Conservation (phyloP, 2,329 filamentous ascomycete genomes). For the Tolypocladium ophioglossoides region DNA sequence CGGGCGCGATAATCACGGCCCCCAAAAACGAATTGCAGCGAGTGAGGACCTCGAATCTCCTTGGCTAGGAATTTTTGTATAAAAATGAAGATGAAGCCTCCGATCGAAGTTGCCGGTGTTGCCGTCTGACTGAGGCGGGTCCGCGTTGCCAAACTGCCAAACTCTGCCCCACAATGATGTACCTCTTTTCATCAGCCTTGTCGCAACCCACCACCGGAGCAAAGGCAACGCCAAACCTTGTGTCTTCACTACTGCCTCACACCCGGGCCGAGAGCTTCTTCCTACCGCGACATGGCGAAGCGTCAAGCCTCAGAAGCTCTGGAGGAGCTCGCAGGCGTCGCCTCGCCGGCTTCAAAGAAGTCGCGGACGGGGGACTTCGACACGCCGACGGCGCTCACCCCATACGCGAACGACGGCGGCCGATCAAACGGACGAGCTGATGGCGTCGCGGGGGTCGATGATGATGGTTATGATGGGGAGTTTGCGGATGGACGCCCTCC, state of each 20-base stretch:
- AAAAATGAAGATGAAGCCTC: not conserved
- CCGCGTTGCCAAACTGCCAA: not conserved
- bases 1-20: not conserved
- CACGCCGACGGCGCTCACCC: slow-evolving; percentile 16
- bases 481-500: slow-evolving; percentile 26
- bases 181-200: slow-evolving; percentile 6
- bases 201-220: not conserved
- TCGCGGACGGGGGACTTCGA: slow-evolving; percentile 40
- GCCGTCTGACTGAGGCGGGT: not conserved
- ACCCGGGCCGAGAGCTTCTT: not conserved
- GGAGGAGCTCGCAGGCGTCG: slow-evolving; percentile 42
- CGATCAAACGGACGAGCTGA: slow-evolving; percentile 1
- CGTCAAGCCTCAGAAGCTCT: slow-evolving; percentile 50
- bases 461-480: slow-evolving; percentile 23
- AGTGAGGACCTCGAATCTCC: not conserved
- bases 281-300: slow-evolving; percentile 32
- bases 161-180: slow-evolving; percentile 4
- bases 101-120: not conserved
- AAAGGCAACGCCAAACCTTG: not conserved
- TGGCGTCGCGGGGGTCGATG: slow-evolving; percentile 14
- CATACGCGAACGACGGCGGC: not conserved
- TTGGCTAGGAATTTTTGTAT: not conserved
- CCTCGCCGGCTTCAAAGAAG: slow-evolving; percentile 49
- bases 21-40: not conserved
- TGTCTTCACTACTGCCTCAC: not conserved